Evolutionary conservation across 1,284 basidiomycete species (phyloP).

Genomic region (Ustilago esculenta): DNA sequence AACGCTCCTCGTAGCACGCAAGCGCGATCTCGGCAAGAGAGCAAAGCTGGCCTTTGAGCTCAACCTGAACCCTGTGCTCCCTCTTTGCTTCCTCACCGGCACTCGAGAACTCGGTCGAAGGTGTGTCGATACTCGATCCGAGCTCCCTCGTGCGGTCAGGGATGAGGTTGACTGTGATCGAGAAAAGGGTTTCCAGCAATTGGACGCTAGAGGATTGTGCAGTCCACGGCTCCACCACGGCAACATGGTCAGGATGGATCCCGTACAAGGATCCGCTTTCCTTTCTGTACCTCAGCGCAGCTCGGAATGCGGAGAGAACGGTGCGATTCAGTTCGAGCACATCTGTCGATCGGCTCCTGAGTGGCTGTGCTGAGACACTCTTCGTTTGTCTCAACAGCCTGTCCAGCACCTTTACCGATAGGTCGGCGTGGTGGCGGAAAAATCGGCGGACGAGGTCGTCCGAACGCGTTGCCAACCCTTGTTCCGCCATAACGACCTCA

Average conservation of each 20-base stretch:
- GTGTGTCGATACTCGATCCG: constrained; percentile 69
- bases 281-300: constrained; percentile 78
- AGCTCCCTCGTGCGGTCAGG: constrained; percentile 69
- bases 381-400: constrained; percentile 32
- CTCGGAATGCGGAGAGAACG: constrained; percentile 75
- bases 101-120: constrained; percentile 44
- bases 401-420: constrained; percentile 31
- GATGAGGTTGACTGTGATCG: constrained; percentile 73
- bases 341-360: constrained; percentile 17
- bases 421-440: constrained; percentile 78
- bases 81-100: constrained; percentile 55
- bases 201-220: constrained; percentile 77
- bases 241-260: constrained; percentile 72
- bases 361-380: constrained; percentile 16
- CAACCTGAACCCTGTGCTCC: constrained; percentile 58
- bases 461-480: constrained; percentile 68
- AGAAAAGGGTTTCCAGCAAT: constrained; percentile 78
- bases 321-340: constrained; percentile 76
- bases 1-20: constrained; percentile 66
- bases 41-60: constrained; percentile 75
- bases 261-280: constrained; percentile 80
- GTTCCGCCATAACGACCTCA: constrained; percentile 74
- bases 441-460: constrained; percentile 81
- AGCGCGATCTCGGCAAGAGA: constrained; percentile 71
- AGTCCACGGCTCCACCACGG: constrained; percentile 80